These are phyloP conservation scores for Astrocystis sublimbata DNA, from an alignment of 495 filamentous ascomycete species.

Conservation along the genomic window DNA sequence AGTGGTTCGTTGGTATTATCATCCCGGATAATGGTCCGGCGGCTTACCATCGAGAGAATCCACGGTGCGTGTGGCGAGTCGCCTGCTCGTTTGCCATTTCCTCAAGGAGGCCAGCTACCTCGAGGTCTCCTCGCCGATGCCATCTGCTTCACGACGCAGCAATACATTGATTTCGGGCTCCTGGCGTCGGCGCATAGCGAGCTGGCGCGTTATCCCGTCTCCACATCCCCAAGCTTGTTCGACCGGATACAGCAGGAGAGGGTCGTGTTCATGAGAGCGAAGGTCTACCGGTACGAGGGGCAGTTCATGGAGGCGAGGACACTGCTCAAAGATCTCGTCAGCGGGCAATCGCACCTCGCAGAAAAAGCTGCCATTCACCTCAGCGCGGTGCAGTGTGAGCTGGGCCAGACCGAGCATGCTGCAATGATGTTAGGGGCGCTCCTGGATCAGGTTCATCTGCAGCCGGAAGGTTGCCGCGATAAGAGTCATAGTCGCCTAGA, in stretches of 20 bases:
- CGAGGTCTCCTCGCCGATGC: background rate
- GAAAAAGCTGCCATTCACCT: background rate
- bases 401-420: background rate
- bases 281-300: background rate
- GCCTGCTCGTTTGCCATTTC: background rate
- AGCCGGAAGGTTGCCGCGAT: background rate
- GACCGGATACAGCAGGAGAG: background rate
- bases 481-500: background rate
- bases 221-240: background rate
- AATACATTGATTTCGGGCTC: background rate
- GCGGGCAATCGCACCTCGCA: background rate
- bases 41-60: background rate
- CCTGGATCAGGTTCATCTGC: background rate
- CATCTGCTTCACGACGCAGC: background rate
- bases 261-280: background rate
- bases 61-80: background rate
- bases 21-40: background rate
- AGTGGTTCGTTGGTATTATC: background rate
- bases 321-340: background rate
- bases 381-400: background rate
- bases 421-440: background rate
- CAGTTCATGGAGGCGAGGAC: background rate
- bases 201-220: background rate
- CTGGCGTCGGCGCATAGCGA: background rate
- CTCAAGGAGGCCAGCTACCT: background rate